Conservation (phyloP, 306 rosid genomes). For the Medicago arabica region DNA sequence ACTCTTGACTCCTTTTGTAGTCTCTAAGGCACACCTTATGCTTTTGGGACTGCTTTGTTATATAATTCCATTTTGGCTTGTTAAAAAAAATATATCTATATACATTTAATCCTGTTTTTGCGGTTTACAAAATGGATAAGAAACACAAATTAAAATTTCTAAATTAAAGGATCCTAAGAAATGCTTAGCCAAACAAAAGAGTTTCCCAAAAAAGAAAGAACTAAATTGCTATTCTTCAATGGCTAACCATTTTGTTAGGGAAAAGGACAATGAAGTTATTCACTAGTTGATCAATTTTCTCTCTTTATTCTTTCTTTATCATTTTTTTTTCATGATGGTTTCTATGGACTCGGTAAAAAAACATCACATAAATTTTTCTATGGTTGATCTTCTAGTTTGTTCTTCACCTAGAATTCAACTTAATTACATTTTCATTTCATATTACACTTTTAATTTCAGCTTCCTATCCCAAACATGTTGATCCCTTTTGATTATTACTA, state of each 20-base stretch:
- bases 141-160: conserved; percentile 41
- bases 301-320: conserved; percentile 45
- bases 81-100: too few relatives aligned
- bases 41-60: too few relatives aligned
- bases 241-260: conserved; percentile 48
- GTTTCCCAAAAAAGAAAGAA: conserved; percentile 43
- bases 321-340: conserved; percentile 37
- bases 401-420: conserved; percentile 7
- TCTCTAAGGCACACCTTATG: too few relatives aligned
- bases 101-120: background rate
- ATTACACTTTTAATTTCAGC: conserved; percentile 2
- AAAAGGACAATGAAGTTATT: conserved; percentile 34
- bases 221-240: conserved; percentile 42
- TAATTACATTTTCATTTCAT: background rate
- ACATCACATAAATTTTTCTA: conserved; percentile 19
- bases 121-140: conserved; percentile 13
- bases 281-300: conserved; percentile 42
- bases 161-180: conserved; percentile 48
- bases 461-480: conserved; percentile 20
- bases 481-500: conserved; percentile 28
- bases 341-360: conserved; percentile 31
- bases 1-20: too few relatives aligned
- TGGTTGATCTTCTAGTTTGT: conserved; percentile 29
- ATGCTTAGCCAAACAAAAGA: conserved; percentile 48
- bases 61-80: too few relatives aligned